Conservation (phyloP, 83 land plant species). For the Diphasiastrum complanatum region DNA sequence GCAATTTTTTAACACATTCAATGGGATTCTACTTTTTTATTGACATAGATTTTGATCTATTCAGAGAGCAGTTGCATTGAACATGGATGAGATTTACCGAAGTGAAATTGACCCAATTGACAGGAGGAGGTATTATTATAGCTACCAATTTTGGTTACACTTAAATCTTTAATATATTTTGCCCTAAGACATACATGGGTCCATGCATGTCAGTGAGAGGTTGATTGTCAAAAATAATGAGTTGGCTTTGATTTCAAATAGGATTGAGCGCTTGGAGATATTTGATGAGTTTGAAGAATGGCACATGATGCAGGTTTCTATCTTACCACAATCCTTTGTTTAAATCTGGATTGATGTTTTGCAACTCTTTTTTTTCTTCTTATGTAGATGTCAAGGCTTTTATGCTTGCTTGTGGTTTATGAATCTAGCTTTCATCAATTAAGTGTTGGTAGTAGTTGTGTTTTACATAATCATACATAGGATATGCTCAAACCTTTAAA, state of each 20-base stretch:
- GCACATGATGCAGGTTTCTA: slow-evolving; percentile 24
- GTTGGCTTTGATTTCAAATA: slow-evolving; percentile 13
- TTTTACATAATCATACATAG: no score
- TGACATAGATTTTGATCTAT: slow-evolving; percentile 11
- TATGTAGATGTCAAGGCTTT: background rate
- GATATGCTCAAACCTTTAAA: no score
- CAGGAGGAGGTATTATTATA: slow-evolving; percentile 46
- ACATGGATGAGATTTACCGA: slow-evolving; percentile 68
- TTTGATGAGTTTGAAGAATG: slow-evolving; percentile 32
- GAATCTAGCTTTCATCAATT: no score
- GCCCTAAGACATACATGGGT: no score
- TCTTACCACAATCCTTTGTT: background rate
- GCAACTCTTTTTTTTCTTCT: background rate
- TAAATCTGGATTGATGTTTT: background rate
- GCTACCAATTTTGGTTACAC: no score
- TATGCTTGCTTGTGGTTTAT: background rate
- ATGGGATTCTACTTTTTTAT: no score
- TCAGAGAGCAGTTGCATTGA: slow-evolving; percentile 71
- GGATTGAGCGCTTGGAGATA: slow-evolving; percentile 60
- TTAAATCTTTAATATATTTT: no score
- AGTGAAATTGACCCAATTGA: slow-evolving; percentile 56
- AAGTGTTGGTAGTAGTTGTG: no score
- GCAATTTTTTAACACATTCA: no score
- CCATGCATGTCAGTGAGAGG: no score
- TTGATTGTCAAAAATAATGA: no score